Evolutionary conservation across 2,329 filamentous ascomycete species (phyloP), one percentile per base, ranked within the genome.

Genomic region (Claviceps humidiphila): DNA sequence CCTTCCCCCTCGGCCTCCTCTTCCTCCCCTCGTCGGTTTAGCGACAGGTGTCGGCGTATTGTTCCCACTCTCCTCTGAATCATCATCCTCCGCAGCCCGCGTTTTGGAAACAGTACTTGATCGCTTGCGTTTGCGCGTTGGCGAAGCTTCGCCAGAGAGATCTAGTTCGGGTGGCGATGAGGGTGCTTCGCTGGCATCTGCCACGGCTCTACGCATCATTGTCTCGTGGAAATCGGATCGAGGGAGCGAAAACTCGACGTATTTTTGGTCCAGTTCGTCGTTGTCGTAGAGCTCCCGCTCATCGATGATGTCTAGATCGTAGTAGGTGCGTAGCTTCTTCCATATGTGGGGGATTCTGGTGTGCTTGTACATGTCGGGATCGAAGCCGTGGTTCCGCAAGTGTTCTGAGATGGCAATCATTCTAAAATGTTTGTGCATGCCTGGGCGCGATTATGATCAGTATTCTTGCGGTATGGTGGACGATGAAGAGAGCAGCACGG

Each of bases 371-470:
- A 80, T 60, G 61, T 85, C 75, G 50, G 84, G 78, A 66, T 89
- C 78, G 64, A 87, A 85, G 61, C 89, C 89, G 66, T 90, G 86
- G 59, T 86, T 88, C 58, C 84, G 81, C 55, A 94, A 72, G 59
- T 88, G 81, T 59, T 90, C 83, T 45, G 85, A 85, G 54, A 96
- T 88, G 8, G 88, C 83, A 57, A 95, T 82, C 77, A 96, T 90
- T 55, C 88, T 84, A 64, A 95, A 95, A 67, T 95, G 89, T 66
- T 91, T 94, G 71, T 95, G 89, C 76, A 95, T 87, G 55, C 89
- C 87, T 87, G 44, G 5, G 9, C 7, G 16, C 14, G 24, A 38
- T 17, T 17, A 14, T 11, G 14, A 13, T 34, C 14, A 9, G 41
- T 38, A 38, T 40, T 42, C 53, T 43, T 37, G 46, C 11, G 34